Percentiles rank a stretch among this genome's conserved stretches.
Evolutionary conservation across 495 filamentous ascomycete genomes (phyloP).

Genomic region (Tricharina praecox): DNA sequence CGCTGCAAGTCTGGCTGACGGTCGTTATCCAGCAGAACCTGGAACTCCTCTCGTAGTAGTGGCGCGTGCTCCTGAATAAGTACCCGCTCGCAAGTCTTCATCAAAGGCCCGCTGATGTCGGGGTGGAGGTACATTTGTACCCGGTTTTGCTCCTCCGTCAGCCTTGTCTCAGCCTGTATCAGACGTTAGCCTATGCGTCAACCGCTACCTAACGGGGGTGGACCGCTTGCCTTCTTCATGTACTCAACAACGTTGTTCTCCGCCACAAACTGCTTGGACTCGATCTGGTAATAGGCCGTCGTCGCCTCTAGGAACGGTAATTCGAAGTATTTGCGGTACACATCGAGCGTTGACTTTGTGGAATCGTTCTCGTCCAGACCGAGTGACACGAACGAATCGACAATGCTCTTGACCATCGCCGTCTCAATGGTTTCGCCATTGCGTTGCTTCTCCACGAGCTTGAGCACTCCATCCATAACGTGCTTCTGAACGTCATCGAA

Average conservation of each 20-base stretch:
- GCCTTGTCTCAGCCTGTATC: slow-evolving; percentile 53
- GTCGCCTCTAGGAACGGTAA: slow-evolving; percentile 79
- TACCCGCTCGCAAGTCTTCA: slow-evolving; percentile 71
- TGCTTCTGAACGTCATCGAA: slow-evolving; percentile 66
- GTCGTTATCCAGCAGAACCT: slow-evolving; percentile 85
- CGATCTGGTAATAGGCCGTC: slow-evolving; percentile 66
- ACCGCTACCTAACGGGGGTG: neutral
- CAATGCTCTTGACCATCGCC: slow-evolving; percentile 88
- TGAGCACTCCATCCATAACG: slow-evolving; percentile 89
- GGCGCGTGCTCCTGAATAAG: slow-evolving; percentile 74
- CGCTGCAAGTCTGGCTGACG: slow-evolving; percentile 85
- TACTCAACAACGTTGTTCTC: slow-evolving; percentile 98
- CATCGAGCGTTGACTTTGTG: slow-evolving; percentile 84
- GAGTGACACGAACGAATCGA: slow-evolving; percentile 90
- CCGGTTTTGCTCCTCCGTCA: slow-evolving; percentile 86
- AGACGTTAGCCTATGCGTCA: neutral
- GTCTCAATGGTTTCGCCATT: slow-evolving; percentile 98
- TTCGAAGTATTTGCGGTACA: slow-evolving; percentile 85
- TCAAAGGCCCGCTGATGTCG: slow-evolving; percentile 69
- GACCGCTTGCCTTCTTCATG: slow-evolving; percentile 65
- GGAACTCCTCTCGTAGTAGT: slow-evolving; percentile 86
- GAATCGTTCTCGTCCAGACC: slow-evolving; percentile 87
- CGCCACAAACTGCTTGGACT: slow-evolving; percentile 83
- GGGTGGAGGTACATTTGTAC: slow-evolving; percentile 80
- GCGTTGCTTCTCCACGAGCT: slow-evolving; percentile 90